phyloP scores from a whole-genome alignment of 192 early-diverging fungal genomes.

The Cetraspora pellucida region DNA sequence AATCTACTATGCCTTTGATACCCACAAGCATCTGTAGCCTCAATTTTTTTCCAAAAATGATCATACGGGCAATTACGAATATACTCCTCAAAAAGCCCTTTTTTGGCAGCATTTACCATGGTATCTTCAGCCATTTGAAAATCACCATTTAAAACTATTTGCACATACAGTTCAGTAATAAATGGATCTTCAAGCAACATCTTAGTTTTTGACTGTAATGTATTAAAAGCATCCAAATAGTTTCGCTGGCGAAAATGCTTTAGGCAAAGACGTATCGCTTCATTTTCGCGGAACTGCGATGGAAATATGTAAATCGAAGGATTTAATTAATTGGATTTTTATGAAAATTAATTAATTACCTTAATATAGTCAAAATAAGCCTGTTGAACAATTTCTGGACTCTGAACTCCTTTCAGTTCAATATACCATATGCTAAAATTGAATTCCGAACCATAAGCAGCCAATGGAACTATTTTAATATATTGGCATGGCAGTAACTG shows the following conservation, averaged over 20 bases:
- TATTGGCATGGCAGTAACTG: constrained; percentile 86
- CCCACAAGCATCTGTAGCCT: constrained; percentile 39
- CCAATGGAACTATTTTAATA: constrained; percentile 90
- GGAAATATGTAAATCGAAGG: neutral
- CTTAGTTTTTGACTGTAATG: constrained; percentile 63
- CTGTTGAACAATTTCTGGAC: constrained; percentile 69
- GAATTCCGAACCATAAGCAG: constrained; percentile 91
- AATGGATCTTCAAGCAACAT: constrained; percentile 79
- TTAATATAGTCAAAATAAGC: constrained; percentile 63
- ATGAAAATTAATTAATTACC: constrained; percentile 51
- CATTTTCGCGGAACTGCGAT: constrained; percentile 71
- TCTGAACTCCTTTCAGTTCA: constrained; percentile 77
- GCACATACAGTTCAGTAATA: constrained; percentile 72
- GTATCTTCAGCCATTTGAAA: constrained; percentile 75
- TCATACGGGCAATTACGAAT: constrained; percentile 69
- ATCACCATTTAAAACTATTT: constrained; percentile 70
- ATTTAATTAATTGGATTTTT: too few relatives aligned
- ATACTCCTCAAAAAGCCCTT: constrained; percentile 75
- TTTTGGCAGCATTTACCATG: constrained; percentile 59
- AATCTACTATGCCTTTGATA: constrained; percentile 25
- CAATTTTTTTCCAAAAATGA: constrained; percentile 66
- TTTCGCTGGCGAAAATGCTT: constrained; percentile 88
- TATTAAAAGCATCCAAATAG: constrained; percentile 70
- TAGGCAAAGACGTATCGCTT: constrained; percentile 82
- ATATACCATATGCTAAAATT: constrained; percentile 97